phyloP scores from a whole-genome alignment of 2,329 filamentous ascomycete species.

The Penicillium oxalicum region DNA sequence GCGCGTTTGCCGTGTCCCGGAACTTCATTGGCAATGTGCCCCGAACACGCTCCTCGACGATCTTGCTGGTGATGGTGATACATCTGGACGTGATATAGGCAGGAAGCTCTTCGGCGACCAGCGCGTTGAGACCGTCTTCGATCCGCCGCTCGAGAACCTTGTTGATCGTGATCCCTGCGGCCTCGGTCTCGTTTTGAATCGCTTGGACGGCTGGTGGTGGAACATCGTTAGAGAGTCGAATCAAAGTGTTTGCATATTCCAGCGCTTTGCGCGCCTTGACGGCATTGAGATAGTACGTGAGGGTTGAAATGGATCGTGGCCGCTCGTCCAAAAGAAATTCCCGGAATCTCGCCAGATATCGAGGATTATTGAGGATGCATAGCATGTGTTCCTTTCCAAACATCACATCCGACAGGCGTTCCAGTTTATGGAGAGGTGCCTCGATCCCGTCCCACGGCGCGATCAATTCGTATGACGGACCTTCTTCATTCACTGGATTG shows the following conservation, averaged over 20 bases:
- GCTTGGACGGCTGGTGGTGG: conserved; percentile 53
- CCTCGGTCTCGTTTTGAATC: conserved; percentile 50
- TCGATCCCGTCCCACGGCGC: conserved; percentile 26
- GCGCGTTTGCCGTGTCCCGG: conserved; percentile 63
- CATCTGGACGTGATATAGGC: conserved; percentile 66
- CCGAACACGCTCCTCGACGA: conserved; percentile 62
- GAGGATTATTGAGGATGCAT: conserved; percentile 59
- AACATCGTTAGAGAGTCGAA: conserved; percentile 49
- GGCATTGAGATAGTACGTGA: conserved; percentile 67
- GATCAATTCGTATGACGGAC: conserved; percentile 31
- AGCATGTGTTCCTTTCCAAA: conserved; percentile 61
- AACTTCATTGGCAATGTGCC: conserved; percentile 60
- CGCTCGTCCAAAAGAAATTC: conserved; percentile 57
- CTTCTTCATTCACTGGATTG: conserved; percentile 29
- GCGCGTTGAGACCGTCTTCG: conserved; percentile 56
- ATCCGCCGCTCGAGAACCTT: conserved; percentile 57
- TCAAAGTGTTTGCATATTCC: conserved; percentile 63
- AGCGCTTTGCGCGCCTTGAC: conserved; percentile 66
- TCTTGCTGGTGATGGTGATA: conserved; percentile 62
- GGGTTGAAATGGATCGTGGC: conserved; percentile 57
- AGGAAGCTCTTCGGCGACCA: conserved; percentile 63
- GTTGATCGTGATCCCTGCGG: conserved; percentile 52
- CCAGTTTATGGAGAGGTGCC: conserved; percentile 47
- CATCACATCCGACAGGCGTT: conserved; percentile 58
- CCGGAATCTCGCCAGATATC: conserved; percentile 60